Conservation (phyloP, 2,329 filamentous ascomycete genomes). For the Penicillium sclerotiorum region DNA sequence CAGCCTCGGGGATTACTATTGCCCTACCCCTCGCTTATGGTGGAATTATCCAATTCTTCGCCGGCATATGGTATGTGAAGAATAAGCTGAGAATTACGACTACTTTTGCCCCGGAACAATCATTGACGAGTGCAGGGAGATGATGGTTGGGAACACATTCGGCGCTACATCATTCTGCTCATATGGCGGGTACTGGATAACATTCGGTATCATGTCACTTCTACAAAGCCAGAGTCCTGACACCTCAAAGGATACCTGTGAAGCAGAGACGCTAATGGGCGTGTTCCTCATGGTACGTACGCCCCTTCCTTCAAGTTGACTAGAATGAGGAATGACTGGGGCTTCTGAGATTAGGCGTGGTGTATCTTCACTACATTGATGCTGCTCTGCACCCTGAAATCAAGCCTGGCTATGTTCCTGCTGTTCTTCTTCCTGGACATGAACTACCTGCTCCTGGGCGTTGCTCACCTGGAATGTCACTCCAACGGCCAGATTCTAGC, state of each 20-base stretch:
- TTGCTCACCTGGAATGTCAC: constrained; percentile 19
- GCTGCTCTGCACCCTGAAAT: constrained; percentile 23
- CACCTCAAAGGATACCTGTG: constrained; percentile 1
- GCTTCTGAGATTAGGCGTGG: constrained; percentile 17
- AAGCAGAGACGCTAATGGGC: constrained; percentile 18
- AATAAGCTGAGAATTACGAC: background rate
- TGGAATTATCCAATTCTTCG: constrained; percentile 19
- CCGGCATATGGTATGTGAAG: constrained; percentile 25
- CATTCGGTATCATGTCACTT: constrained; percentile 17
- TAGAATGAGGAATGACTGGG: no score
- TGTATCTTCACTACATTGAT: constrained; percentile 28
- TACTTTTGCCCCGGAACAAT: background rate
- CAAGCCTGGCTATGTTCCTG: constrained; percentile 22
- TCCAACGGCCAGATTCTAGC: constrained; percentile 4
- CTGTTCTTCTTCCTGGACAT: constrained; percentile 27
- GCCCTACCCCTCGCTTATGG: constrained; percentile 20
- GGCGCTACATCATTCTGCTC: constrained; percentile 25
- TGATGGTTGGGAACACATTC: constrained; percentile 24
- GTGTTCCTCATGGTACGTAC: constrained; percentile 23
- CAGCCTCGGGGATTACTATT: constrained; percentile 11
- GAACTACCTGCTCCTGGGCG: constrained; percentile 25
- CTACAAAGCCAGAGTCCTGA: constrained; percentile 9
- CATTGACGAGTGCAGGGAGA: constrained; percentile 16
- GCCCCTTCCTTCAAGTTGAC: background rate
- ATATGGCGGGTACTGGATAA: constrained; percentile 25